These are phyloP conservation scores for Alloteropsis semialata DNA, from an alignment of 176 grass and related monocot species.

Conservation along the genomic window DNA sequence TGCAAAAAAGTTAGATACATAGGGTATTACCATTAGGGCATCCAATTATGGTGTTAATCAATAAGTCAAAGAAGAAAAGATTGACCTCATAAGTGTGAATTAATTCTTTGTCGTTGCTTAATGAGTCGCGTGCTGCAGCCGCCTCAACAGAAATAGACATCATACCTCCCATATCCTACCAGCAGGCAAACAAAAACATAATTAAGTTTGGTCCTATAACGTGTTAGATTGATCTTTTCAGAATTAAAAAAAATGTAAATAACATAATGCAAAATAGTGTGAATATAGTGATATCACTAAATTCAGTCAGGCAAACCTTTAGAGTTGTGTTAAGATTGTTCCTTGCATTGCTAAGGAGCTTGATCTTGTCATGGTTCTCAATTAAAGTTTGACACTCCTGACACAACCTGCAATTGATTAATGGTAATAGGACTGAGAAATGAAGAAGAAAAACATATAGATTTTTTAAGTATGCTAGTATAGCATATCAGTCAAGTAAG, in stretches of 20 bases:
- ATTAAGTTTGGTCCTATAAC: not conserved
- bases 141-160: constrained; percentile 99
- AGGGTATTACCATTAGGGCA: constrained; percentile 16
- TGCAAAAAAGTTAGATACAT: constrained; percentile 36
- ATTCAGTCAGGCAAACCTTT: constrained; percentile 59
- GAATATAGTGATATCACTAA: constrained; percentile 15
- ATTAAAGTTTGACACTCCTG: constrained; percentile 98
- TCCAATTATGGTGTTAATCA: constrained; percentile 14
- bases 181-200: constrained; percentile 24
- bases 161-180: constrained; percentile 96
- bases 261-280: constrained; percentile 19
- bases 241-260: constrained; percentile 18
- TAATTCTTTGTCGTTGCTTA: constrained; percentile 90
- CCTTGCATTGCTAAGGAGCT: constrained; percentile 98
- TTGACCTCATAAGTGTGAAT: constrained; percentile 95
- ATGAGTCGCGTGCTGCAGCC: constrained; percentile 80
- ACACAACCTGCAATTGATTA: constrained; percentile 62
- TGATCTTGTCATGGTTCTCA: constrained; percentile 99
- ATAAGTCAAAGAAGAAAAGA: constrained; percentile 37
- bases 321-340: constrained; percentile 97
- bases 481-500: constrained; percentile 21
- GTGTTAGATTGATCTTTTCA: constrained; percentile 27
- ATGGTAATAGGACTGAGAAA: constrained; percentile 28
- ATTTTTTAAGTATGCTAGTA: constrained; percentile 6
- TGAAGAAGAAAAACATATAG: constrained; percentile 19